Evolutionary conservation across 2,329 filamentous ascomycete genomes (phyloP), one percentile per base, ranked within the genome.

Genomic region (Aspergillus transmontanensis): DNA sequence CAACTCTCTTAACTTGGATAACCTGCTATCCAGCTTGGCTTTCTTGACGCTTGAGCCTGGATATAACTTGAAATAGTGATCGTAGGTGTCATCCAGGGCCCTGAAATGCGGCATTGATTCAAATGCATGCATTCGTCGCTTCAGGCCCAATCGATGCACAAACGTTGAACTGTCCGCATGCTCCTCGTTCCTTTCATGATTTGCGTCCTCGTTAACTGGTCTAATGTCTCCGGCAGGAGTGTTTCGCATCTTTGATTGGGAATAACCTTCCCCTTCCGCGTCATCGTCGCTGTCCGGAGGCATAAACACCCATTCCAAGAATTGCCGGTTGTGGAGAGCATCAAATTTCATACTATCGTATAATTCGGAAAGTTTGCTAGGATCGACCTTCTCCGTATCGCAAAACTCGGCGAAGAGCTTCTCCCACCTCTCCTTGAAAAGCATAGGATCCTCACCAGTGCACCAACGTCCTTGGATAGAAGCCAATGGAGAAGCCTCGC

Each of bases 301-400:
- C 19, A 93, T 96, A 71, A 99, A 99, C 0, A 97, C 90, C 92
- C 95, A 98, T 77, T 99, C 95, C 4, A 99, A 82, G 73, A 99
- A 99, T 66, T 93, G 92, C 2, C 95, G 89, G 75, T 99, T 99
- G 79, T 99, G 96, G 16, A 99, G 84, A 1, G 95, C 95, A 76
- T 99, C 95, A 68, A 98, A 99, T 78, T 99, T 99, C 95, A 99
- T 98, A 23, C 94, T 98, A 77, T 99, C 95, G 77, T 99, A 99
- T 3, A 99, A 86, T 80, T 99, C 95, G 6, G 93, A 97, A 66
- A 99, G 94, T 82, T 99, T 99, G 83, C 94, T 97, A 21, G 96
- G 96, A 77, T 99, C 95, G 21, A 98, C 93, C 82, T 99, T 99
- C 73, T 99, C 95, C 1, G 92, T 90, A 76, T 99, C 96, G 68